These are phyloP conservation scores for Fusarium nurragi DNA, from an alignment of 2,329 filamentous ascomycete species.

Conservation along the genomic window DNA sequence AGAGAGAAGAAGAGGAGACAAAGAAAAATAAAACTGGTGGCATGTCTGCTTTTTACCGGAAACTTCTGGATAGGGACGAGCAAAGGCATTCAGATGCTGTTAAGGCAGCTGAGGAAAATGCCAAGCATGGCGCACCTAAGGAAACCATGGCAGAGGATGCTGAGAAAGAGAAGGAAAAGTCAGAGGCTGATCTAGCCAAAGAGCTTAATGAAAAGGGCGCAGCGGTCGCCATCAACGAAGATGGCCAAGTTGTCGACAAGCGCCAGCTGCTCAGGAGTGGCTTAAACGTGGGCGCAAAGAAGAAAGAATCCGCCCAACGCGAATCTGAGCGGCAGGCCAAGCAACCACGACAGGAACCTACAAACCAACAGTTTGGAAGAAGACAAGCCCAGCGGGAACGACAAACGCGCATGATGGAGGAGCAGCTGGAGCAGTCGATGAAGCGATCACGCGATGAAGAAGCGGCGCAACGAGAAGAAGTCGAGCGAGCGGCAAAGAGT, in stretches of 20 bases:
- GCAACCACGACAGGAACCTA: constrained; percentile 50
- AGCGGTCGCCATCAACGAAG: constrained; percentile 77
- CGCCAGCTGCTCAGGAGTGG: constrained; percentile 80
- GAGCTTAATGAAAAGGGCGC: constrained; percentile 72
- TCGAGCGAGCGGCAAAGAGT: constrained; percentile 76
- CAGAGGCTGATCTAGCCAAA: constrained; percentile 70
- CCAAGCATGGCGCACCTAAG: constrained; percentile 51
- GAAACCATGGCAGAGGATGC: constrained; percentile 54
- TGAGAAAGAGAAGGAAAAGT: constrained; percentile 65
- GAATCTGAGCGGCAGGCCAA: constrained; percentile 42
- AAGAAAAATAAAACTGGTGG: constrained; percentile 71
- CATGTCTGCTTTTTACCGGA: constrained; percentile 82
- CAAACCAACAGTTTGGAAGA: constrained; percentile 56
- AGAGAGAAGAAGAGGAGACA: constrained; percentile 70
- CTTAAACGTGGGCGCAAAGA: constrained; percentile 75
- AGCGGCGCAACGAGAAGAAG: constrained; percentile 69
- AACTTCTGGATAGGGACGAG: constrained; percentile 76
- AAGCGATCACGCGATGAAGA: constrained; percentile 76
- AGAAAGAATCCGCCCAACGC: constrained; percentile 56
- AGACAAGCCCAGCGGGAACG: constrained; percentile 77
- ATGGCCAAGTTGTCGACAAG: constrained; percentile 85
- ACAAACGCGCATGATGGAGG: constrained; percentile 81
- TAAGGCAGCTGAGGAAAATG: constrained; percentile 69
- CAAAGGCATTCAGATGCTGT: constrained; percentile 74
- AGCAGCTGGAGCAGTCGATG: constrained; percentile 76